phyloP scores from a whole-genome alignment of 2,329 filamentous ascomycete genomes.

The Fusarium sp. region DNA sequence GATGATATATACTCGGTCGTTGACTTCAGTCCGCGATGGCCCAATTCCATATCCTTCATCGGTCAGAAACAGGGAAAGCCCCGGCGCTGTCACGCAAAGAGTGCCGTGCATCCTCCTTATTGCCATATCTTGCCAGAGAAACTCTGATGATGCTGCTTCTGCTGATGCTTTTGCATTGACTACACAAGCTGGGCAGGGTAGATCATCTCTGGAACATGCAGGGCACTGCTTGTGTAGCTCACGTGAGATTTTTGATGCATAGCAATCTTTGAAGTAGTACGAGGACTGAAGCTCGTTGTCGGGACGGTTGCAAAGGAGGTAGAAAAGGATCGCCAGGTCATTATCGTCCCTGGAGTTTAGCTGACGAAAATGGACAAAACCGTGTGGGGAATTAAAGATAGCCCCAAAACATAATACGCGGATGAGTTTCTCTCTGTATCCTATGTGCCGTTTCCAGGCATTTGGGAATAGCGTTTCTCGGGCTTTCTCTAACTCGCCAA shows the following conservation, averaged over 20 bases:
- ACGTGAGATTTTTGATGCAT: too few relatives aligned
- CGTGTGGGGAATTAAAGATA: neutral
- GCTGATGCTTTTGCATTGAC: neutral
- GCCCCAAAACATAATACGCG: slow-evolving; percentile 33
- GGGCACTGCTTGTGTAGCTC: neutral
- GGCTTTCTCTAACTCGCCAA: slow-evolving; percentile 6
- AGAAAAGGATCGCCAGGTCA: slow-evolving; percentile 25
- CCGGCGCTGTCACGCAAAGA: slow-evolving; percentile 20
- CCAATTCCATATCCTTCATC: slow-evolving; percentile 26
- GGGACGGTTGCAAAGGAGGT: slow-evolving; percentile 3
- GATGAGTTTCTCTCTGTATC: slow-evolving; percentile 9
- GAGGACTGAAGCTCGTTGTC: neutral
- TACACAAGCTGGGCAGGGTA: slow-evolving; percentile 8
- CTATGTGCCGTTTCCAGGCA: slow-evolving; percentile 5
- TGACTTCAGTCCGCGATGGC: slow-evolving; percentile 4
- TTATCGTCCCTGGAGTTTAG: slow-evolving; percentile 19
- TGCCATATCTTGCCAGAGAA: slow-evolving; percentile 4
- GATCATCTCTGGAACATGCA: neutral
- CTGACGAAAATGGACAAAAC: neutral
- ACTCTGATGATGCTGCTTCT: neutral
- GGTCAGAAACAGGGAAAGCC: slow-evolving; percentile 30
- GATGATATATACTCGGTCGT: slow-evolving; percentile 31
- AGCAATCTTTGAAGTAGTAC: too few relatives aligned
- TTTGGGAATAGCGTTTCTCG: slow-evolving; percentile 5
- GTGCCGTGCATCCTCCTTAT: slow-evolving; percentile 3